Conservation (phyloP, 176 grass and related monocot genomes). For the Phragmites australis region DNA sequence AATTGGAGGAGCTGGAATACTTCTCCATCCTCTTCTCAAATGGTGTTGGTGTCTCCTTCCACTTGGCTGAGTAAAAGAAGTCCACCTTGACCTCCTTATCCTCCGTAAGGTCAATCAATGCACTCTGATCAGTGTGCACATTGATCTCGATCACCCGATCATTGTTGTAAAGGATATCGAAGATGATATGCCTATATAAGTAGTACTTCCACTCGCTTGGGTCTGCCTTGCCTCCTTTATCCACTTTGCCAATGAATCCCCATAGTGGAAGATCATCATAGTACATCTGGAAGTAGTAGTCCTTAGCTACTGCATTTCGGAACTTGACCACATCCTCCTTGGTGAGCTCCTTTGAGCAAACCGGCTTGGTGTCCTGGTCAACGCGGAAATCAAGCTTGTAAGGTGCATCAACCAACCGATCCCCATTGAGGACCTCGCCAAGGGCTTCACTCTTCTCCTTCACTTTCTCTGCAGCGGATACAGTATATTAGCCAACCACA, state of each 20-base stretch:
- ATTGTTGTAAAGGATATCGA: slow-evolving; percentile 75
- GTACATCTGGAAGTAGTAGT: slow-evolving; percentile 99
- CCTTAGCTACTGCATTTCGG: slow-evolving; percentile 66
- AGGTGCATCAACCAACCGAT: slow-evolving; percentile 87
- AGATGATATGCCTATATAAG: slow-evolving; percentile 91
- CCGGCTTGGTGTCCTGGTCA: slow-evolving; percentile 55
- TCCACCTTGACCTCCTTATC: slow-evolving; percentile 72
- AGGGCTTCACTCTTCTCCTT: slow-evolving; percentile 89
- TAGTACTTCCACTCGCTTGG: slow-evolving; percentile 79
- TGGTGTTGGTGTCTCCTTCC: slow-evolving; percentile 76
- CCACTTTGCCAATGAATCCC: slow-evolving; percentile 96
- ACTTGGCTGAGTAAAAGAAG: slow-evolving; percentile 84
- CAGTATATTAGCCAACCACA: neutral
- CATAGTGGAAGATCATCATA: slow-evolving; percentile 93
- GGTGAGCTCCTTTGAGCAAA: slow-evolving; percentile 77
- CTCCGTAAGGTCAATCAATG: slow-evolving; percentile 75
- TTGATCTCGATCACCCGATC: slow-evolving; percentile 88
- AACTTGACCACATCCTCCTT: slow-evolving; percentile 81
- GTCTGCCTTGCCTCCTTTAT: slow-evolving; percentile 64
- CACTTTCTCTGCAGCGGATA: slow-evolving; percentile 58
- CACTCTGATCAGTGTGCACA: slow-evolving; percentile 70
- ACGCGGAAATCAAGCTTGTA: slow-evolving; percentile 83
- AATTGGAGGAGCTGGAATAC: slow-evolving; percentile 80
- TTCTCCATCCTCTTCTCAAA: slow-evolving; percentile 98
- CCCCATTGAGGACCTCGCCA: slow-evolving; percentile 90